Conservation (phyloP, 108 stramenopile species). For the Cyclostephanos tholiformis region DNA sequence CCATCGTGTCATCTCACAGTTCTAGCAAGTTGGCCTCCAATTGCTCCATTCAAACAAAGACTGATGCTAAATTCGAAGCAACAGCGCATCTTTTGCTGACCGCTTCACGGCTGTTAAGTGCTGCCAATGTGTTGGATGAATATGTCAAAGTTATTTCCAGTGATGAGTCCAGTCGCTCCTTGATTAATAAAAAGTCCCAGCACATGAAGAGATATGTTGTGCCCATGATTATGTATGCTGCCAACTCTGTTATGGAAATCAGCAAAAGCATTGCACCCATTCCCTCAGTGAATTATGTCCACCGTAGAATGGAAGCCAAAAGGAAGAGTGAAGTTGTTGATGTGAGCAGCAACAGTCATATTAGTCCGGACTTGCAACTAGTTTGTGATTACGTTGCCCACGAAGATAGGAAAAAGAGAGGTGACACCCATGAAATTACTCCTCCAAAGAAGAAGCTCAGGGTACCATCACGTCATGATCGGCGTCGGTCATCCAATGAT, state of each 20-base stretch:
- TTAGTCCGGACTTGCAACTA: constrained; percentile 9
- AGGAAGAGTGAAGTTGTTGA: constrained; percentile 13
- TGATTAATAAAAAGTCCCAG: constrained; percentile 8
- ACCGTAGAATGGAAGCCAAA: constrained; percentile 1
- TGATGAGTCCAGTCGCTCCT: constrained; percentile 1
- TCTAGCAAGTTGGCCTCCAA: too few relatives aligned
- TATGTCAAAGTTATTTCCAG: neutral
- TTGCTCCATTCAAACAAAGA: neutral
- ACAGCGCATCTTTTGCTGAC: neutral
- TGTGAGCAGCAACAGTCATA: neutral
- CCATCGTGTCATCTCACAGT: too few relatives aligned
- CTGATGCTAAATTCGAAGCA: constrained; percentile 1
- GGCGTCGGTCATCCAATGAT: neutral
- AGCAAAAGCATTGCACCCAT: constrained; percentile 1
- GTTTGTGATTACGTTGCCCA: constrained; percentile 5
- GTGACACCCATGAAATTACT: constrained; percentile 5
- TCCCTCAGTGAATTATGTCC: constrained; percentile 5
- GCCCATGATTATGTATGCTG: constrained; percentile 1
- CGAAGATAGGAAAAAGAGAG: constrained; percentile 2
- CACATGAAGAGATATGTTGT: constrained; percentile 10
- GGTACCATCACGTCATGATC: neutral
- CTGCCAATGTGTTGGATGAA: constrained; percentile 8
- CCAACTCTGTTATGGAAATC: constrained; percentile 3
- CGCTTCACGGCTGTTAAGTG: neutral
- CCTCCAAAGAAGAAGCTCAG: constrained; percentile 2